Percentiles rank a stretch among this genome's conserved stretches.
These are phyloP conservation scores for Blastosporella zonata DNA, from an alignment of 1,284 basidiomycete species.

Conservation along the genomic window DNA sequence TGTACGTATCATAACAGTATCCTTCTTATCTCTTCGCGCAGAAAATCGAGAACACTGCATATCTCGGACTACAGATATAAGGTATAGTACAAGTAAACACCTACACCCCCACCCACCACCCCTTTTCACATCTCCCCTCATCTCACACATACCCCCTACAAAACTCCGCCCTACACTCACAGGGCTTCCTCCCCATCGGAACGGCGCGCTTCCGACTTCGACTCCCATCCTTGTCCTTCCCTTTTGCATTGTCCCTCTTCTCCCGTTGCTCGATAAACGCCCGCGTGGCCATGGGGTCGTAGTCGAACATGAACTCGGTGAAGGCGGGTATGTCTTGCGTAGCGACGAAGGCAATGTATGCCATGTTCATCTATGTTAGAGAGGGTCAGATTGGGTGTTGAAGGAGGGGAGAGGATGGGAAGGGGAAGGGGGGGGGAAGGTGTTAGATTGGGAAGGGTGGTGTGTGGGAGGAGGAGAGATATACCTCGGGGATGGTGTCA, in stretches of 20 bases:
- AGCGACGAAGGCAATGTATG: slow-evolving; percentile 59
- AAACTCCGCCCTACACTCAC: slow-evolving; percentile 23
- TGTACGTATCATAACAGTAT: too few relatives aligned
- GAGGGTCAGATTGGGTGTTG: background rate
- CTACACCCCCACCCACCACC: too few relatives aligned
- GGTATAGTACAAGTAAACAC: too few relatives aligned
- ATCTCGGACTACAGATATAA: too few relatives aligned
- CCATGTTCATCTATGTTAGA: slow-evolving; percentile 47
- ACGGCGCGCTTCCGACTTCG: too few relatives aligned
- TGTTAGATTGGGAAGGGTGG: background rate
- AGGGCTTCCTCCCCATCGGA: slow-evolving; percentile 24
- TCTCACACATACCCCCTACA: slow-evolving; percentile 28
- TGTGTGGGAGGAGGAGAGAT: background rate
- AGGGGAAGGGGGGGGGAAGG: too few relatives aligned
- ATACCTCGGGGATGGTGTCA: slow-evolving; percentile 51
- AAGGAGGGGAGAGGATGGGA: background rate
- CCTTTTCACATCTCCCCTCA: too few relatives aligned
- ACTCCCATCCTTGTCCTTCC: slow-evolving; percentile 20
- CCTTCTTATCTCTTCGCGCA: too few relatives aligned
- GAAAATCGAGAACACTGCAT: too few relatives aligned
- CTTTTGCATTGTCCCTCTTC: slow-evolving; percentile 25
- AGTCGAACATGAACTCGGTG: slow-evolving; percentile 63
- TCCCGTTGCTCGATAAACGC: slow-evolving; percentile 8
- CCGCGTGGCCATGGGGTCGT: slow-evolving; percentile 43
- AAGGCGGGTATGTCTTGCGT: slow-evolving; percentile 41